Base-by-base conservation (phyloP, 306 rosid species). In the Erythrophleum fordii region DNA sequence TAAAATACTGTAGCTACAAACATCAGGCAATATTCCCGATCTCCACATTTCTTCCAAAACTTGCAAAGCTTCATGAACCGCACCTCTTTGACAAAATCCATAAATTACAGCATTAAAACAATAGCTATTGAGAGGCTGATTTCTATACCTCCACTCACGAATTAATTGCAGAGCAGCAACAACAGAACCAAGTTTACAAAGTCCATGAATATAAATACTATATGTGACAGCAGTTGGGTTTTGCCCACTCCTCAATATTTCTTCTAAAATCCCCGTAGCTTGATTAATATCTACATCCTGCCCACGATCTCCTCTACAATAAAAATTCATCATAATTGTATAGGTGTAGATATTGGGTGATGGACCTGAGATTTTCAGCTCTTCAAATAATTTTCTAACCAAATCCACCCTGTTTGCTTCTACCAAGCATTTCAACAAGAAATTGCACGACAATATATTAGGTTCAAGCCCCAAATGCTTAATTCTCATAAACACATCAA, bases 391-490 rank as follows among this genome's bases (percentile, higher is more conserved):
- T 44, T 46, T 52, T 77, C 56, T 73, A 11, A 83, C 91, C 79
- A 69, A 81, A 46, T 90, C 86, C 84, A 69, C 85, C 58, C 80
- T 87, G 51, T 90, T 86, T 16, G 71, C 83, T 69, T 90, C 91
- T 20, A 80, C 84, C 88, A 90, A 87, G 73, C 95, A 89, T 78
- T 92, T 90, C 81, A 92, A 77, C 89, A 92, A 80, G 85, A 92
- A 87, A 76, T 92, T 92, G 77, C 94, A 89, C 1, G 88, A 72
- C 71, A 10, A 45, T 37, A 89, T 83, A 83, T 78, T 51, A 28
- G 84, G 88, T 56, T 71, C 58, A 85, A 83, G 76, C 55, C 91
- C 91, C 68, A 77, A 20, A 56, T 59, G 73, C 81, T 82, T 90
- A 62, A 83, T 88, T 71, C 71, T 81, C 78, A 85, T 13, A 87